phyloP scores from a whole-genome alignment of 305 asterid species.

The Fraxinus sp. region DNA sequence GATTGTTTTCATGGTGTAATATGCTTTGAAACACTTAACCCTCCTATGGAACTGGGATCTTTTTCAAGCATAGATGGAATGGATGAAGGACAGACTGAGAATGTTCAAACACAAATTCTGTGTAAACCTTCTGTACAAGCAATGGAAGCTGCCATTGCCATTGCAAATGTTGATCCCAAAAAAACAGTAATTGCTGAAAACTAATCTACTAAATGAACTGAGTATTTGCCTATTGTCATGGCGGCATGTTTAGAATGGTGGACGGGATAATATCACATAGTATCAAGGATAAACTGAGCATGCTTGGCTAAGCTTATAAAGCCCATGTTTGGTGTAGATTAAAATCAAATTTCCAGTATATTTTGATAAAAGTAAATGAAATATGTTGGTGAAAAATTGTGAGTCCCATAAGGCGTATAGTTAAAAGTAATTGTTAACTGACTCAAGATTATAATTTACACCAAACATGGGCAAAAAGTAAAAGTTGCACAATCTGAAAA shows the following conservation, averaged over 20 bases:
- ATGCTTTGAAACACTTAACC: constrained; percentile 87
- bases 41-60: constrained; percentile 20
- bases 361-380: not conserved
- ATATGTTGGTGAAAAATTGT: not conserved
- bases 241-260: not conserved
- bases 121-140: constrained; percentile 78
- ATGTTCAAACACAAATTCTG: constrained; percentile 35
- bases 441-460: not conserved
- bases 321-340: not conserved
- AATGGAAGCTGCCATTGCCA: constrained; percentile 65
- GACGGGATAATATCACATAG: not conserved
- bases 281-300: not conserved
- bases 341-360: not conserved
- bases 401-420: not conserved
- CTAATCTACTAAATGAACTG: not conserved
- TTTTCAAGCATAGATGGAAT: constrained; percentile 11
- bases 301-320: not conserved
- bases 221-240: not conserved
- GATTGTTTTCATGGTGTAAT: constrained; percentile 87
- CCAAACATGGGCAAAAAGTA: not conserved
- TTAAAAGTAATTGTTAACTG: not conserved
- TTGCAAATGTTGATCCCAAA: constrained; percentile 65
- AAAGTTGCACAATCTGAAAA: not conserved
- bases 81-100: constrained; percentile 11
- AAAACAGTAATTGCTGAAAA: constrained; percentile 48